Base-by-base conservation (phyloP, 2,329 filamentous ascomycete genomes). In the Lasiodiplodia theobromae region DNA sequence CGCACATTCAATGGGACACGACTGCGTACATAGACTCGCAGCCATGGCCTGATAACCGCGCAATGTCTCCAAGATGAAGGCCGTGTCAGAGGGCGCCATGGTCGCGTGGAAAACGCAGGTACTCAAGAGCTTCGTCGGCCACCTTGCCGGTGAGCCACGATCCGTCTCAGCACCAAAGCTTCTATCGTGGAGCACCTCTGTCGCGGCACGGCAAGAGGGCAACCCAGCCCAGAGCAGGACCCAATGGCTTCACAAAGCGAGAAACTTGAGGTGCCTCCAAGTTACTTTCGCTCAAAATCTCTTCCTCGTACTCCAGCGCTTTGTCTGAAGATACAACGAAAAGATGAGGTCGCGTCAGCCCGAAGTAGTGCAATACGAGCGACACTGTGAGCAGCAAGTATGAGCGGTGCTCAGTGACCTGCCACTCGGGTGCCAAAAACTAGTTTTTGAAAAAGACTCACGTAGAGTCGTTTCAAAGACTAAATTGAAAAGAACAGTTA, bases 311-410 rank as follows among this genome's bases (percentile, higher is more conserved):
- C 16, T 10, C 52, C 52, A 18, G 52, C 16, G 23, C 25, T 34
- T 14, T 11, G 16, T 25, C 18, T n/a, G 40, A 54, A 5, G 21
- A 28, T 7, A 7, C 47, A 71, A 76, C 73, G 73, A 75, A 73
- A 69, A 69, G 25, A 28, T 28, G 4, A 23, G 28, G 18, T 92
- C 87, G 90, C 90, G 85, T 91, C 89, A 80, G 88, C 87, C 84
- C 85, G 88, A 87, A 85, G 92, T 34, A 34, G 31, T 34, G 31
- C 7, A 34, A 34, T 34, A 34, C 31, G 31, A 34, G 31, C 31
- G 31, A 34, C 31, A 34, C 31, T 34, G 31, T 34, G 31, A 12
- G 31, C 2, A 34, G 31, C 31, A 10, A 34, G 31, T 34, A 34
- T 34, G 12, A 31, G 51, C 21, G 21, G 25, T 2, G 51, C 53